These are phyloP conservation scores for Curvularia sp. DNA, from an alignment of 2,329 filamentous ascomycete species.

Conservation along the genomic window DNA sequence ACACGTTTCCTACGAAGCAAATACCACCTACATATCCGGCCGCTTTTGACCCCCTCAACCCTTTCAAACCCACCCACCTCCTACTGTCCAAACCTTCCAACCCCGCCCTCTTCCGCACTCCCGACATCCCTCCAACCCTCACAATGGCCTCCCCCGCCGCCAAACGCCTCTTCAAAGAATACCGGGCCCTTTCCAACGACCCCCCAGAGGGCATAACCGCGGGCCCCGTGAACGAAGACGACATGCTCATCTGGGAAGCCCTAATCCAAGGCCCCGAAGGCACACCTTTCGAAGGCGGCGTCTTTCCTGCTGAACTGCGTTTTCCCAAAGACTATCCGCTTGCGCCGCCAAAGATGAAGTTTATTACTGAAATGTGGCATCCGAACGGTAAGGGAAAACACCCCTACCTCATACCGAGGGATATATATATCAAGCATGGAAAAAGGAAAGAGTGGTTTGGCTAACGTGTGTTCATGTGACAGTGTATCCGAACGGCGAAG, in stretches of 20 bases:
- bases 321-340: constrained; percentile 89
- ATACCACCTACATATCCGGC: neutral
- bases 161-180: constrained; percentile 92
- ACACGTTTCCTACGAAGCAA: neutral
- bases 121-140: neutral
- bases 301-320: constrained; percentile 83
- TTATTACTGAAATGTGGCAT: constrained; percentile 87
- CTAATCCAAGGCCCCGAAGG: constrained; percentile 94
- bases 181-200: constrained; percentile 90
- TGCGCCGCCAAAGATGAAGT: constrained; percentile 86
- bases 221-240: constrained; percentile 90
- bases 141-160: constrained; percentile 64
- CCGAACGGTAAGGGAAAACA: constrained; percentile 70
- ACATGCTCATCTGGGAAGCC: constrained; percentile 95
- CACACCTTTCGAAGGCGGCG: constrained; percentile 93
- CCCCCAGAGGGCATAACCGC: constrained; percentile 98
- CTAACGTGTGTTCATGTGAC: neutral
- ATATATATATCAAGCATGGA: too few species aligned
- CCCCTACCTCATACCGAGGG: too few species aligned
- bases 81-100: neutral
- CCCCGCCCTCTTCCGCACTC: neutral
- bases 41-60: neutral
- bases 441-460: too few species aligned
- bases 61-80: neutral
- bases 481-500: constrained; percentile 83